These are phyloP conservation scores for Pneumocystis jirovecii DNA, from an alignment of 1,139 yeast genomes.

Conservation along the genomic window DNA sequence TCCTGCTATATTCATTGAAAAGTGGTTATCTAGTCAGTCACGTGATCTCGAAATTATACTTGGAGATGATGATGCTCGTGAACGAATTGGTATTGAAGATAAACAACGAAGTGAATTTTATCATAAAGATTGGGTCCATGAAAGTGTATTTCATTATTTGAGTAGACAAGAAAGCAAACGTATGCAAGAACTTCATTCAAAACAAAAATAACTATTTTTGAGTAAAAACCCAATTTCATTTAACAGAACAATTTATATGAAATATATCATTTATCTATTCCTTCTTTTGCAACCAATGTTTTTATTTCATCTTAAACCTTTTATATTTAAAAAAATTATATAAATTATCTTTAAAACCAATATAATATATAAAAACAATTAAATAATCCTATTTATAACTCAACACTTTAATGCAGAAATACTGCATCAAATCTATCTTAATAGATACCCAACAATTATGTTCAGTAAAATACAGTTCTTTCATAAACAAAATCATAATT, in stretches of 20 bases:
- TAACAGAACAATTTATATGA: not conserved
- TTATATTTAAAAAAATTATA: not conserved
- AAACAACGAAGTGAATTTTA: conserved; percentile 39
- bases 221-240: not conserved
- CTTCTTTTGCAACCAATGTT: not conserved
- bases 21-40: conserved; percentile 61
- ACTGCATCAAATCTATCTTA: not conserved
- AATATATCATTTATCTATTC: not conserved
- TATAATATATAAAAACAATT: not conserved
- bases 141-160: conserved; percentile 17
- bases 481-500: not conserved
- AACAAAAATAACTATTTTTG: not conserved
- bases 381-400: not conserved
- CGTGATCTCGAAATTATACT: conserved; percentile 60
- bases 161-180: conserved; percentile 6
- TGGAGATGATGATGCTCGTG: conserved; percentile 53
- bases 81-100: conserved; percentile 60
- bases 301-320: not conserved
- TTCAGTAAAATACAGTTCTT: not conserved
- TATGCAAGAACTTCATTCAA: not conserved
- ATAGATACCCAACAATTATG: not conserved
- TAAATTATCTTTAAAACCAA: not conserved
- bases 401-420: not conserved
- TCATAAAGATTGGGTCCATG: conserved; percentile 15
- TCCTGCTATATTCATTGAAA: conserved; percentile 60